Base-by-base conservation (phyloP, 805 yeast genomes). In the Candida orba region DNA sequence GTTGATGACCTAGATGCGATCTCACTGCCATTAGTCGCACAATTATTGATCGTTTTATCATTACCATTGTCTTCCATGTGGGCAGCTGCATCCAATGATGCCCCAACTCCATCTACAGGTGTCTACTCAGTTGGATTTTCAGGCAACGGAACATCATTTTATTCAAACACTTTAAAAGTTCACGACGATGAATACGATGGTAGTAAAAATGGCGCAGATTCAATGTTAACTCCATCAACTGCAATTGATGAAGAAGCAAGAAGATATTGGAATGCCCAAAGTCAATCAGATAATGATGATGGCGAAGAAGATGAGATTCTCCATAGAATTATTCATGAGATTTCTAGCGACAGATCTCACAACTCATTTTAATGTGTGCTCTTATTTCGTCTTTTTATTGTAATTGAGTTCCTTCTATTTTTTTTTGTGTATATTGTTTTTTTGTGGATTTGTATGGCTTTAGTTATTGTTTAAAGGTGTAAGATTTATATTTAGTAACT, bases 61-160 rank as follows among this genome's bases (percentile, higher is more conserved):
- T 67, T 89, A 42, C 96, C 96, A 1, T 62, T 90, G 39, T 79
- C 95, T 0, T 78, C 95, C 0, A 74, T 89, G 75, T 89, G 97
- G 97, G 95, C 96, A 0, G 68, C 81, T 4, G 68, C 88, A 3
- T 71, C 82, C 2, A 79, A 81, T 52, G 76, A 75, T 44, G 56
- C 71, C 2, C 44, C 71, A 4, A 52, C 52, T 8, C 72, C 80
- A 20, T 68, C 79, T 1, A 36, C 62, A 3, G 54, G 57, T 6
- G 41, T 36, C 49, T 33, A 23, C 10, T 41, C 18, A 39, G 43
- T 37, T 35, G 47, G 1, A 41, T 43, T 8, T 34, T 31, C 12
- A 45, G 53, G 50, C 2, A 43, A 41, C 31, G 54, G 49, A 0
- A 38, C 57, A 6, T 45, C 50, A 12, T 52, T 31, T 35, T 49